Conservation (phyloP, 1,284 basidiomycete species). For the Termitomyces sp. region DNA sequence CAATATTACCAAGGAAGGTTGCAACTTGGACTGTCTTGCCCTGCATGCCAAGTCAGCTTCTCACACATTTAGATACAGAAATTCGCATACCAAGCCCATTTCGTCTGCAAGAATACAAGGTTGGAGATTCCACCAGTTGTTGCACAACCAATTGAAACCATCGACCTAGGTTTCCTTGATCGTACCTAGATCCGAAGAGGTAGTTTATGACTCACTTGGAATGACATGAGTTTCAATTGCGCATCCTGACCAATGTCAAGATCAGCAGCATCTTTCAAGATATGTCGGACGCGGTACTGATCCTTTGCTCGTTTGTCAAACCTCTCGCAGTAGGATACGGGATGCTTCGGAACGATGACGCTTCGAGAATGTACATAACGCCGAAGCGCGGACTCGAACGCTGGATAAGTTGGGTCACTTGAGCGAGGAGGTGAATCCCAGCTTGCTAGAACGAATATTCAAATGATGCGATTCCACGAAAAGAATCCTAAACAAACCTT, state of each 20-base stretch:
- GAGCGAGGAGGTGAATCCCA: slow-evolving; percentile 84
- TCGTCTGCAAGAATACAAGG: slow-evolving; percentile 96
- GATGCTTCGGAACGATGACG: slow-evolving; percentile 56
- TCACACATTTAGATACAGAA: neutral
- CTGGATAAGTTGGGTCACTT: slow-evolving; percentile 52
- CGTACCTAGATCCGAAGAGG: neutral
- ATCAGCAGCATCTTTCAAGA: slow-evolving; percentile 46
- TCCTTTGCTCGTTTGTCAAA: slow-evolving; percentile 45
- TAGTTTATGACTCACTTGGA: slow-evolving; percentile 52
- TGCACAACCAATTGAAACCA: slow-evolving; percentile 89
- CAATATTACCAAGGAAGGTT: slow-evolving; percentile 80
- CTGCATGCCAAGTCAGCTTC: slow-evolving; percentile 32
- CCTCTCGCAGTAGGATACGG: slow-evolving; percentile 31
- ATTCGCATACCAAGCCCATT: slow-evolving; percentile 77
- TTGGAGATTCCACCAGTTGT: slow-evolving; percentile 86
- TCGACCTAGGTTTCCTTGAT: slow-evolving; percentile 54
- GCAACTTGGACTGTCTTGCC: slow-evolving; percentile 94
- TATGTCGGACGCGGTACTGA: slow-evolving; percentile 40
- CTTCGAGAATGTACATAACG: slow-evolving; percentile 60
- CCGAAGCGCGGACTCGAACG: slow-evolving; percentile 63
- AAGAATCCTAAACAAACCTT: slow-evolving; percentile 47
- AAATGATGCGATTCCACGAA: neutral
- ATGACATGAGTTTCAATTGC: slow-evolving; percentile 73
- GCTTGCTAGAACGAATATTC: slow-evolving; percentile 49
- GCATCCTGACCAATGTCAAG: slow-evolving; percentile 61